Evolutionary conservation across 2,329 filamentous ascomycete genomes (phyloP).

Genomic region (Cladosporium sphaerospermum): DNA sequence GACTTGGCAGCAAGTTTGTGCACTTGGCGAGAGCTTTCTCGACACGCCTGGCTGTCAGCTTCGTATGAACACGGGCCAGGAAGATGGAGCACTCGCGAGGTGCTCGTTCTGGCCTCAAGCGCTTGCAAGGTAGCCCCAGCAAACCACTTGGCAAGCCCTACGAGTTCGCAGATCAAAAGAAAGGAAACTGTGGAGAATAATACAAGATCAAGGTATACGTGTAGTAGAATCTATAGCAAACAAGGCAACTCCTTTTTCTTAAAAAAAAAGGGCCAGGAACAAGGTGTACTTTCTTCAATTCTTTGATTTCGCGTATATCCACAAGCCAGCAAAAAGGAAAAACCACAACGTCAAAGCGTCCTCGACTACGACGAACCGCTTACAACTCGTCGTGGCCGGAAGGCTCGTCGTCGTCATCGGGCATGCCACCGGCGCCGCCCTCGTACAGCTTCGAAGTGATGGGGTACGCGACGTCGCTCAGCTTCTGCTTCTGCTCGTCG

Average conservation of each 20-base stretch:
- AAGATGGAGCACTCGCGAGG: too few relatives aligned
- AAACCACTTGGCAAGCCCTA: neutral
- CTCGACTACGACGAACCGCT: constrained; percentile 4
- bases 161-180: neutral
- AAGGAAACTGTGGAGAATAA: neutral
- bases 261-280: neutral
- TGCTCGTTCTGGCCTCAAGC: too few relatives aligned
- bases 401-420: constrained; percentile 58
- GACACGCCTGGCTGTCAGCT: too few relatives aligned
- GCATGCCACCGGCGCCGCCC: constrained; percentile 48
- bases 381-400: constrained; percentile 47
- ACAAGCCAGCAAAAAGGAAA: constrained; percentile 1
- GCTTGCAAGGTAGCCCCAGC: too few relatives aligned
- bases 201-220: neutral
- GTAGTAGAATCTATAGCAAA: constrained; percentile 8
- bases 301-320: constrained; percentile 4
- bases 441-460: constrained; percentile 97
- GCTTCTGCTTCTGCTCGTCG: constrained; percentile 99
- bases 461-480: constrained; percentile 91
- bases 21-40: neutral
- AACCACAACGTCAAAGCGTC: neutral
- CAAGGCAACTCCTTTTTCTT: neutral
- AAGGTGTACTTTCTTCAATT: neutral
- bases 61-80: too few relatives aligned
- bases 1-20: constrained; percentile 3